Base-by-base conservation (phyloP, 495 filamentous ascomycete species). In the Chaetomidium leptoderma region DNA sequence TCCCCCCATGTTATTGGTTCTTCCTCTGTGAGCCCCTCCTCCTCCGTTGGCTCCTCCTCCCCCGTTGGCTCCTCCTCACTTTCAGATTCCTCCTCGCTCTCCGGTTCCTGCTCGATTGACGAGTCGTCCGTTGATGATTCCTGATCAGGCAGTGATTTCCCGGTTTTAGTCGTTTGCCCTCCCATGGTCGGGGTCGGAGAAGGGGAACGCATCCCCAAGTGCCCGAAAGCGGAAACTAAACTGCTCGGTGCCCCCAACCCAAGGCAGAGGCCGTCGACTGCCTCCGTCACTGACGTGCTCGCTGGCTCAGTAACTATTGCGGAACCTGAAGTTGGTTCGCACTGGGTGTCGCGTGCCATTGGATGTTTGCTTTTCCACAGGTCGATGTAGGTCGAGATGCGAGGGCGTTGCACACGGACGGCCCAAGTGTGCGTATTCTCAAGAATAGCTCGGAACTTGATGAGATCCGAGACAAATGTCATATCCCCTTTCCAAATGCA, bases 401-500 rank as follows among this genome's bases (percentile, higher is more conserved):
- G 32, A 21, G 47, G 36, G 16, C 35, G 32, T 6, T 44, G 56
- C 17, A 35, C 48, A 23, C 27, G 19, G 30, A 52, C 19, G 21
- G 46, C 49, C 33, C 39, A 43, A 3, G 30, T 59, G 37, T 37
- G 30, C 4, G 24, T 9, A 11, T 43, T 35, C 8, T 29, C 14
- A 21, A 58, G 47, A 11, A 59, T 53, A 14, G 36, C 47, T 9
- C 10, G 14, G 14, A 52, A 27, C 16, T 43, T 32, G 26, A 58
- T 36, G 46, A 59, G n/a, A 19, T 46, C 40, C 21, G n/a, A 7
- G 48, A 48, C 42, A 14, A 29, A n/a, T 6, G 53, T 56, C 30
- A 56, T 56, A 30, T 53, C 42, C 14, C 42, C 48, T 21, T 36
- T 36, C 53, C 53, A 56, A n/a, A 56, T 47, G 30, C 53, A 56